phyloP scores from a whole-genome alignment of 495 filamentous ascomycete genomes.

The Annulohypoxylon stygium region DNA sequence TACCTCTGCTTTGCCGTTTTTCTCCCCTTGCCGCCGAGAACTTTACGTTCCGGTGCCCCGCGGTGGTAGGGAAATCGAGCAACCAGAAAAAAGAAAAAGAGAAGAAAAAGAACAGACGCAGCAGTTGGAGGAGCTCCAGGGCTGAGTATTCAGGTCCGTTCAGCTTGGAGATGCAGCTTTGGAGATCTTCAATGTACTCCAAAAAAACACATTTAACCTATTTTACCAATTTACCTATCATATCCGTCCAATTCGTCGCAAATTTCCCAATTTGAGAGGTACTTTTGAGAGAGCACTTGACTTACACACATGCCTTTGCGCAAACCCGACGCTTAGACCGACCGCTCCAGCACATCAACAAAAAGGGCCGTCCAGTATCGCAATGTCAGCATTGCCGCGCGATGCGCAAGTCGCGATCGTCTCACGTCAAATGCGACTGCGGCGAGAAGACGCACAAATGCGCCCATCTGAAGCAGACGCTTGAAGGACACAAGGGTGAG shows the following conservation, averaged over 20 bases:
- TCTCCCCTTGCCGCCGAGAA: conserved; percentile 25
- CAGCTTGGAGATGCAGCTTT: conserved; percentile 18
- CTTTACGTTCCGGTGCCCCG: conserved; percentile 50
- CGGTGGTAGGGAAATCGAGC: conserved; percentile 22
- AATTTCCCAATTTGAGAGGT: not conserved
- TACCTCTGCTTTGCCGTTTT: conserved; percentile 7
- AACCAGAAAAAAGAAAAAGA: not conserved
- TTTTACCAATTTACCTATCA: not conserved
- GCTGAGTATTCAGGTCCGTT: conserved; percentile 2
- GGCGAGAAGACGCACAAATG: conserved; percentile 89
- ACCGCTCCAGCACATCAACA: conserved; percentile 94
- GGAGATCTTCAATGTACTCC: conserved; percentile 18
- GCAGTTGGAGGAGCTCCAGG: not conserved
- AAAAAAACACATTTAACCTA: conserved; percentile 3
- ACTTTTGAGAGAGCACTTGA: conserved; percentile 14
- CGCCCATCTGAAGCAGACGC: conserved; percentile 66
- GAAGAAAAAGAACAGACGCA: not conserved
- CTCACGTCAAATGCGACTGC: conserved; percentile 97
- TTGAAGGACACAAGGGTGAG: conserved; percentile 70
- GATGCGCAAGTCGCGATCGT: conserved; percentile 95
- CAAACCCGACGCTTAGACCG: conserved; percentile 72
- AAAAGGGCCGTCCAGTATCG: conserved; percentile 97
- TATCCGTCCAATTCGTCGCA: conserved; percentile 1
- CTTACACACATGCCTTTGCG: conserved; percentile 50
- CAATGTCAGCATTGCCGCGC: conserved; percentile 98